Evolutionary conservation across 2,329 filamentous ascomycete species (phyloP), one percentile per base, ranked within the genome.

Genomic region (Colletotrichum orbiculare): DNA sequence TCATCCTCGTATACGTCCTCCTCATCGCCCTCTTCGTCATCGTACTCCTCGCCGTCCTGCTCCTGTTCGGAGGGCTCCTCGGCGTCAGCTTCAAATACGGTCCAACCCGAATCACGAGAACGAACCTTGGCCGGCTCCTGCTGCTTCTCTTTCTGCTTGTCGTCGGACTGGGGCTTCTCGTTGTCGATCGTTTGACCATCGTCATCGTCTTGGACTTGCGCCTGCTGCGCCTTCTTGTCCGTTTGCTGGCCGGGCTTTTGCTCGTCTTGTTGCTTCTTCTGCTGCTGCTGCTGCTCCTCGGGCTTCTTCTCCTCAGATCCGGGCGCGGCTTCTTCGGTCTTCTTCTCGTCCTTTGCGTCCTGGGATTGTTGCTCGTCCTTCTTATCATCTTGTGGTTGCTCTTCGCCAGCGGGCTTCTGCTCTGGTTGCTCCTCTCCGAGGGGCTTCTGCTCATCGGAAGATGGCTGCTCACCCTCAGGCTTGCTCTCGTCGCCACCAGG

Each of bases 101-200:
- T 62, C 2, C 46, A 39, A 12, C 54, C 60, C 8, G 52, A 56
- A 15, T 63, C 60, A n/a, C 60, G 60, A 12, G 54, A 39, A 12
- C 48, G 54, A 34, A 63, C 54, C 55, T 63, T 45, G 11, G 60
- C 54, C 42, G 61, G 52, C 8, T 60, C 61, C 25, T 55, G 56
- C 15, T 39, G 69, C 69, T 65, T 48, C 11, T 66, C 64, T 68
- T 65, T 48, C 11, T 66, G 64, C 49, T 70, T 72, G 58, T 65
- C 67, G 62, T 70, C 61, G 3, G 54, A 11, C 37, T 66, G 25
- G 25, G 25, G 41, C 9, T 53, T 49, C 15, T 46, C 54, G 13
- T 57, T 43, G 43, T 49, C 54, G 9, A 56, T 25, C 25, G 15
- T n/a, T 56, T 47, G 35, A 15, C 34, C 42, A 25, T 15, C 8